Conservation (phyloP, 2,329 filamentous ascomycete genomes). For the Pestalotiopsis sp. region DNA sequence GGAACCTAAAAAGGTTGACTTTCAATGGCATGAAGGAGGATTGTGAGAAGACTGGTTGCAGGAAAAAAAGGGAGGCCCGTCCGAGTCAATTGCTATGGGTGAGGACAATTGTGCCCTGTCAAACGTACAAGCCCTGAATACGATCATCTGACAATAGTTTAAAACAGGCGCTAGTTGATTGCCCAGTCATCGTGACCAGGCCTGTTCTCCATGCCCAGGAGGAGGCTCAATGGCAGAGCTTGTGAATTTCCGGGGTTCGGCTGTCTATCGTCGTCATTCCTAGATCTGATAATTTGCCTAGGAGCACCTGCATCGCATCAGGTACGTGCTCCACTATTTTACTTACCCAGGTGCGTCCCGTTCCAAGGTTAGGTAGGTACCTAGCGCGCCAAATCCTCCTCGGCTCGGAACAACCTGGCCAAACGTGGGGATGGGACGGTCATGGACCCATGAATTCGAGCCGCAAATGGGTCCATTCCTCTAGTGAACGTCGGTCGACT, state of each 20-base stretch:
- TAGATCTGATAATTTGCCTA: constrained; percentile 1
- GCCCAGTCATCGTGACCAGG: neutral
- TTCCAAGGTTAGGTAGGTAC: neutral
- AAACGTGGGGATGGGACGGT: neutral
- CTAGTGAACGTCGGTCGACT: neutral
- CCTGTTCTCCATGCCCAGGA: neutral
- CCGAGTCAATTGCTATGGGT: neutral
- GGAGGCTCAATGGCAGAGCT: neutral
- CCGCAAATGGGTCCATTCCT: neutral
- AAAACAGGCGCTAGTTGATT: neutral
- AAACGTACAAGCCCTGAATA: neutral
- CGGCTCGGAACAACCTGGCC: constrained; percentile 4
- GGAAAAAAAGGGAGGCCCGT: neutral
- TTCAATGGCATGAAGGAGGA: neutral
- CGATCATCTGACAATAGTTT: neutral
- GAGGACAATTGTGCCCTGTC: neutral
- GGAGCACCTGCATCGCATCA: constrained; percentile 1
- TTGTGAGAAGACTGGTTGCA: neutral
- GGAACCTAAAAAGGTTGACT: neutral
- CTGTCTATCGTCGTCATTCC: constrained; percentile 1
- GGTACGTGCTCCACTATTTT: neutral
- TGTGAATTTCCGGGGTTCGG: constrained; percentile 8
- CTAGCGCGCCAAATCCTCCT: neutral
- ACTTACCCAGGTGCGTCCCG: neutral
- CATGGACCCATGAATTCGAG: neutral